Percentiles rank a stretch among this genome's conserved stretches.
Evolutionary conservation across 441 rosid species (phyloP).

Genomic region (Capsella rubella): DNA sequence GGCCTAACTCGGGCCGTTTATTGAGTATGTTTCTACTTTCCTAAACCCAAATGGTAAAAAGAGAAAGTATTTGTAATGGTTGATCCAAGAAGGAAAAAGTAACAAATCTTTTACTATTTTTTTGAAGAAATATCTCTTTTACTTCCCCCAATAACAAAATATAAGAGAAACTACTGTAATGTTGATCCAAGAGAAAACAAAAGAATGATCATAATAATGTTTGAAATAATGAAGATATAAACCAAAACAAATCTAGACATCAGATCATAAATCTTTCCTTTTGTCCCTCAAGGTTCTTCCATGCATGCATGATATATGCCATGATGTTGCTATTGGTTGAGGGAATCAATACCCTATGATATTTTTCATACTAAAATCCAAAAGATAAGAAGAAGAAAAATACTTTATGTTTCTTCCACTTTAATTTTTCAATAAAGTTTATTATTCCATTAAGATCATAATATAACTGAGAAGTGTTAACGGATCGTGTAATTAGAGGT

Average conservation of each 20-base stretch:
- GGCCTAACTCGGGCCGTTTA: slow-evolving; percentile 29
- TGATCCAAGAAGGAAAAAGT: not conserved
- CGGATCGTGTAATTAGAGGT: slow-evolving; percentile 33
- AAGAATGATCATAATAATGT: slow-evolving; percentile 16
- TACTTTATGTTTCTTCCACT: slow-evolving; percentile 1
- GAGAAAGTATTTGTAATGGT: not conserved
- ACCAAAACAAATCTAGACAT: slow-evolving; percentile 42
- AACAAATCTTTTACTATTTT: not conserved
- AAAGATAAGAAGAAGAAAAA: not conserved
- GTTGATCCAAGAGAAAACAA: not conserved
- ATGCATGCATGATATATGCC: slow-evolving; percentile 26
- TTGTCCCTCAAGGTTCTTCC: slow-evolving; percentile 43
- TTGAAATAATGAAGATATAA: slow-evolving; percentile 24
- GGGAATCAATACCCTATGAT: slow-evolving; percentile 41
- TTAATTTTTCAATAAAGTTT: not conserved
- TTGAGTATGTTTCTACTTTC: not conserved
- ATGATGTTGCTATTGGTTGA: slow-evolving; percentile 40
- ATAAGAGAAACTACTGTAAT: slow-evolving; percentile 7
- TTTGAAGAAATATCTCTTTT: not conserved
- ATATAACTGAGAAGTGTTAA: slow-evolving; percentile 13
- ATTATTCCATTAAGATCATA: slow-evolving; percentile 22
- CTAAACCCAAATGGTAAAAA: not conserved
- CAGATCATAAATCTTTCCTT: slow-evolving; percentile 41
- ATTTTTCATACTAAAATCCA: slow-evolving; percentile 25
- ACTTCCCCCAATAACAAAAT: not conserved